Base-by-base conservation (phyloP, 306 rosid species). In the Carpinus fangiana region DNA sequence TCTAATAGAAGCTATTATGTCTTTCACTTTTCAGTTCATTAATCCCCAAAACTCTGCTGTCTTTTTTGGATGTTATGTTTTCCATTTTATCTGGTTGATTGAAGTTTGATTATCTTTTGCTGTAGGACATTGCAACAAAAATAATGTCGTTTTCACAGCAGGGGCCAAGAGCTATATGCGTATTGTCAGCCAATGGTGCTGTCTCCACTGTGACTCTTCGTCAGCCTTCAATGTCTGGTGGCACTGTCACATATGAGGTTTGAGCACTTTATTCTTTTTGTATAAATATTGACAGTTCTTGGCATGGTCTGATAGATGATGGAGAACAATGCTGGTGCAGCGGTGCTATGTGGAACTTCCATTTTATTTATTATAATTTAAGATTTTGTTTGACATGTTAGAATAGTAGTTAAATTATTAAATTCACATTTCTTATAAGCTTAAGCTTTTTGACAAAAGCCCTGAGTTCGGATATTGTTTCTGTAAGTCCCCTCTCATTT, bases 81-180 rank as follows among this genome's bases (percentile, higher is more conserved):
- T 78, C 8, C 57, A 45, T 77, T 70, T 52, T 36, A 74, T 36
- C 41, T 52, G 18, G 41, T 59, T 64, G 38, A n/a, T 72, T 69
- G 41, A 83, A 73, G 57, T 41, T 23, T 74, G 34, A 52, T 73
- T 14, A 8, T 70, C 69, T 60, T 80, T 81, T 50, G 12, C 34
- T 86, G 72, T 74, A 96, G 99, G 99, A 96, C 77, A 79, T 96
- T 65, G 98, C 90, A 55, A 84, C 94, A 50, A 96, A 90, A 82
- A 90, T 96, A 68, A 84, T 90, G 97, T 78, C 98, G 18, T 96
- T 93, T 85, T 89, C 98, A n/a, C 97, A 96, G 85, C 96, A 90
- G 82, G 93, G 96, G 45, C 94, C 94, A 18, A 85, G 97, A 83
- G 93, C 93, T 38, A 72, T 96, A 75, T 93, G 97, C 75, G 46